Base-by-base conservation (phyloP, 495 filamentous ascomycete genomes). In the Sabuloglossum arenarium region DNA sequence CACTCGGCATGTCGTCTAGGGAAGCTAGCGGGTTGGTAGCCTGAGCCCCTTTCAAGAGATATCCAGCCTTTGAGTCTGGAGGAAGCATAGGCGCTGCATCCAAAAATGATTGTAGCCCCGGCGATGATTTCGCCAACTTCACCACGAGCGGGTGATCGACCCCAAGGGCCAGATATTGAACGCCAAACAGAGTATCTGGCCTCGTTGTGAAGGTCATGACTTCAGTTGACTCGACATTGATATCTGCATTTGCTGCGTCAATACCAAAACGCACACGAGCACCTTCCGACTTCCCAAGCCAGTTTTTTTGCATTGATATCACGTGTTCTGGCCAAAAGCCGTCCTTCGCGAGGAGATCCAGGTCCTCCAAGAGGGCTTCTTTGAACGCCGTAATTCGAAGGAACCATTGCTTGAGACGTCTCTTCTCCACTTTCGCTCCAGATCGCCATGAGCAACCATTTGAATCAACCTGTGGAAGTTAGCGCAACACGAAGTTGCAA, bases 361-460 rank as follows among this genome's bases (percentile, higher is more conserved):
- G 72, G 57, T 86, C 87, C 25, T 80, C 70, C 31, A 93, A 67
- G 0, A 94, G 71, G n/a, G 75, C 68, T 53, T 89, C 79, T 53
- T 82, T 77, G 64, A 86, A 93, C 23, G 74, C 74, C 1, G 85
- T 88, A 59, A 93, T 93, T 29, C 79, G 78, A 53, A 94, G 78
- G 61, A 94, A 94, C 88, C 88, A 94, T 62, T 94, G 88, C 65
- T 87, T 85, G 23, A 94, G 70, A 54, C 78, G 78, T 53, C 77
- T 68, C 66, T 88, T 82, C 65, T 90, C 84, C 30, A 94, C 86
- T 60, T 85, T 81, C 6, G 85, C 88, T 2, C 88, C 88, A 9
- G 86, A 91, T 52, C 88, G 74, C 88, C 88, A 94, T 6, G 87
- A 93, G 60, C 71, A 78, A 1, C 88, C 88, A 61, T 85, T 81